phyloP scores from a whole-genome alignment of 768 basidiomycete species.

The Dioszegia crocea region DNA sequence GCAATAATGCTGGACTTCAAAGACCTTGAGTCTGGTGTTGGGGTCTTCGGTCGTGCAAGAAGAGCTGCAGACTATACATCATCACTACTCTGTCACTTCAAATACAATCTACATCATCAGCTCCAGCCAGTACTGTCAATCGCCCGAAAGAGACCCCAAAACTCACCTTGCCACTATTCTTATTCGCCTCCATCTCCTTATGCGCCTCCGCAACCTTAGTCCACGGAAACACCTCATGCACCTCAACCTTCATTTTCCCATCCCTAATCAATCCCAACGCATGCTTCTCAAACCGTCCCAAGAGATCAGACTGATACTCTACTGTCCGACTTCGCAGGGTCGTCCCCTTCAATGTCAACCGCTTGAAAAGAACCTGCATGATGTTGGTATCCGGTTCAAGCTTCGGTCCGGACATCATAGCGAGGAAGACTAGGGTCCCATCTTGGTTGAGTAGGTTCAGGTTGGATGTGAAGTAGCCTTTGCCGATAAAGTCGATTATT shows the following conservation, averaged over 20 bases:
- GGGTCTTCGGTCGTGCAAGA: no score
- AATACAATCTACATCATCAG: conserved; percentile 44
- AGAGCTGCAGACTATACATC: no score
- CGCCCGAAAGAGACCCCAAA: not conserved
- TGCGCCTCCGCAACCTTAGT: conserved; percentile 73
- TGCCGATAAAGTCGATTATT: conserved; percentile 66
- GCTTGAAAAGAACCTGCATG: conserved; percentile 69
- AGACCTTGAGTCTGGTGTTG: no score
- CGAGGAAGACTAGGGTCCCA: conserved; percentile 47
- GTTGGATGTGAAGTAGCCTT: conserved; percentile 44
- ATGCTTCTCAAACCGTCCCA: conserved; percentile 58
- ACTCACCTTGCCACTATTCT: conserved; percentile 55
- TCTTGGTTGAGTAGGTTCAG: conserved; percentile 38
- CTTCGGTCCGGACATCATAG: conserved; percentile 43
- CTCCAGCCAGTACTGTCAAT: not conserved
- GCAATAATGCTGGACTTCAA: not conserved
- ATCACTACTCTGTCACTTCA: conserved; percentile 34
- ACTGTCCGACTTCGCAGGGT: conserved; percentile 71
- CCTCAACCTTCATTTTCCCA: conserved; percentile 66
- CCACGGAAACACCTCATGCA: conserved; percentile 82
- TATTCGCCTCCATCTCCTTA: conserved; percentile 75
- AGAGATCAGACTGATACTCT: conserved; percentile 71
- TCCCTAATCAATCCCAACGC: conserved; percentile 60
- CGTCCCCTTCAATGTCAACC: conserved; percentile 81
- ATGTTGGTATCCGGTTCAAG: conserved; percentile 52